Evolutionary conservation across 129 eudicot genomes (phyloP).

Genomic region (Centaurea solstitialis): DNA sequence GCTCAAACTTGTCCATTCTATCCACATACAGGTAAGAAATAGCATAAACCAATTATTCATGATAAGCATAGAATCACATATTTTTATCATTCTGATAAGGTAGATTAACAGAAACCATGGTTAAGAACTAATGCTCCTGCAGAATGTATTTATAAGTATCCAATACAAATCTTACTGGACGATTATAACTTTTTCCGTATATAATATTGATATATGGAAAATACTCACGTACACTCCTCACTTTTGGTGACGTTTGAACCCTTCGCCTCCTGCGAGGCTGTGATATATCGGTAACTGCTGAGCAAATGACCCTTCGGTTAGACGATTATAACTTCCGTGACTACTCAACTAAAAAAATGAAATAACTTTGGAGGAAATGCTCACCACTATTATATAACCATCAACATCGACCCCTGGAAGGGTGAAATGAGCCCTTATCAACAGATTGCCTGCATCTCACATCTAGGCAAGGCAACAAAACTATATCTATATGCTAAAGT

Average conservation of each 20-base stretch:
- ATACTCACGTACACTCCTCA: too few species aligned
- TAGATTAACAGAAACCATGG: background rate
- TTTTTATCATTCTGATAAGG: background rate
- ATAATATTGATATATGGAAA: too few species aligned
- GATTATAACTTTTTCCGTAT: too few species aligned
- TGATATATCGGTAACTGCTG: too few species aligned
- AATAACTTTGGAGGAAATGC: constrained; percentile 23
- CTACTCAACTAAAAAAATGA: background rate
- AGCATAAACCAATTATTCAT: background rate
- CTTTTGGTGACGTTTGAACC: too few species aligned
- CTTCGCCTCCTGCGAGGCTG: too few species aligned
- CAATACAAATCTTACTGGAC: background rate
- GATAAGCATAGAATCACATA: background rate
- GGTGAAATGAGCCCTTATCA: constrained; percentile 93
- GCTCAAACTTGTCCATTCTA: background rate
- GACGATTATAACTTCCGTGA: background rate
- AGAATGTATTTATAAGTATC: background rate
- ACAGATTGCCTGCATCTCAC: constrained; percentile 95
- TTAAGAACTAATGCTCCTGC: background rate
- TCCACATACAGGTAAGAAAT: background rate
- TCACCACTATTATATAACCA: constrained; percentile 85
- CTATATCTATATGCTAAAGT: background rate
- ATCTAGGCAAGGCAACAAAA: constrained; percentile 50
- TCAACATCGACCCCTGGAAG: constrained; percentile 99
- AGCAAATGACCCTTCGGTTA: too few species aligned